A percentile compares a stretch with the other conserved stretches of the same genome.
Conservation (phyloP, 164 flowering plant genomes). For the Warburgia ugandensis region DNA sequence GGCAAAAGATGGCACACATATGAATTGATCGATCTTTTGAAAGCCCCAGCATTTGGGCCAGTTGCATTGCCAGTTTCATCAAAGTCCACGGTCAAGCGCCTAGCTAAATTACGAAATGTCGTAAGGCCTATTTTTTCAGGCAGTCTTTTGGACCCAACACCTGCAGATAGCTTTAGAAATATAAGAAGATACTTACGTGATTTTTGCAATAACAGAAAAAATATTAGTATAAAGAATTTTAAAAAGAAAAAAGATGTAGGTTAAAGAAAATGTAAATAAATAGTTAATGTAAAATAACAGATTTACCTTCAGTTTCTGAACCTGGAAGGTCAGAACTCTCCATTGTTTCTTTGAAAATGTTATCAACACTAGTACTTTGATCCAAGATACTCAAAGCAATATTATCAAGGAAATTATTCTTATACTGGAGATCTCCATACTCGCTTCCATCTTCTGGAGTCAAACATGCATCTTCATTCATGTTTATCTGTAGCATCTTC, state of each 20-base stretch:
- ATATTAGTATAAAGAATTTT: too few species aligned
- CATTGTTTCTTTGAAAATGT: conserved; percentile 26
- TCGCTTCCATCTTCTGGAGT: conserved; percentile 17
- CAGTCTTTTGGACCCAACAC: conserved; percentile 14
- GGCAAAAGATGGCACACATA: conserved; percentile 26
- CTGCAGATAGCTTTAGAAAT: conserved; percentile 5
- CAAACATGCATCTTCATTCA: conserved; percentile 27
- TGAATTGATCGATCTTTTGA: conserved; percentile 26
- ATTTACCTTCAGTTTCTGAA: conserved; percentile 17
- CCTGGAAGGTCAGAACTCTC: conserved; percentile 17
- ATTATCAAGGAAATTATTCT: conserved; percentile 20
- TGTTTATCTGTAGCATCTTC: conserved; percentile 20
- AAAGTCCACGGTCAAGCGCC: conserved; percentile 22
- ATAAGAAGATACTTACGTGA: too few species aligned
- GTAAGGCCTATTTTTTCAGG: conserved; percentile 10
- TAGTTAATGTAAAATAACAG: too few species aligned
- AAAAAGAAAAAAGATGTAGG: too few species aligned
- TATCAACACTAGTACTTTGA: conserved; percentile 19
- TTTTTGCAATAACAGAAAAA: too few species aligned
- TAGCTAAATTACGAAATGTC: conserved; percentile 14
- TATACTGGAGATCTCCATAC: conserved; percentile 20
- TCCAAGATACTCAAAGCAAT: conserved; percentile 21
- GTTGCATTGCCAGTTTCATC: conserved; percentile 24
- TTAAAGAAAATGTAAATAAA: too few species aligned
- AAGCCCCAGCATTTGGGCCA: conserved; percentile 25